Evolutionary conservation across 805 yeast species (phyloP), one percentile per base, ranked within the genome.

Genomic region (Candida dendrica): DNA sequence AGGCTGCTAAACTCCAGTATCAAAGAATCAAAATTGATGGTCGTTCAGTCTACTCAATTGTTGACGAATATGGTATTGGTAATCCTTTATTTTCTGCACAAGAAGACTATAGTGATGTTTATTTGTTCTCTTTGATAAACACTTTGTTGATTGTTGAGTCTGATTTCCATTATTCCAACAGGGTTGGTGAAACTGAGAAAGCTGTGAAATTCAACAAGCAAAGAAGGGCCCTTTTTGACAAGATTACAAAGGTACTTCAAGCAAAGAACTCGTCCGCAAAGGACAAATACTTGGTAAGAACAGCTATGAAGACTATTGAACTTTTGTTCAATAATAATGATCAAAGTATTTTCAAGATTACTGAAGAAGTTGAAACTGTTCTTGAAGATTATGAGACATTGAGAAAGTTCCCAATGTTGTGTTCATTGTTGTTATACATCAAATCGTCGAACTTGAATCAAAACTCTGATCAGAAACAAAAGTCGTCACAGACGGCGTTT

Each of bases 391-490:
- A 50, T 31, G 45, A 47, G 4, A 38, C 42, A n/a, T 31, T 54
- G 16, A 52, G 49, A 26, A 38, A 40, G 14, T 48, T 34, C 18
- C 58, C 60, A 5, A 18, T 55, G 31, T 29, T 55, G 14, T 44
- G 49, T 6, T 42, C 60, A 2, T 43, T 54, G 37, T 31, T 53
- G 15, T 37, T 56, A 4, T 52, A 51, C 24, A 19, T 54, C 10
- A 52, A 54, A 39, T 53, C 60, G 2, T 38, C 27, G 2, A 51
- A 58, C 2, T 31, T 52, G 29, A 55, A 52, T 43, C 43, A 52
- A n/a, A 55, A 54, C 34, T 55, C 59, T 2, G 58, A 56, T 39
- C 51, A 56, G 39, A 55, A 47, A 31, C 61, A 56, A 38, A 56
- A 56, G 41, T 46, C 55, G 1, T 56, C 61, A 4, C 60, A 56